Base-by-base conservation (phyloP, 129 eudicot species). In the Centella asiatica region DNA sequence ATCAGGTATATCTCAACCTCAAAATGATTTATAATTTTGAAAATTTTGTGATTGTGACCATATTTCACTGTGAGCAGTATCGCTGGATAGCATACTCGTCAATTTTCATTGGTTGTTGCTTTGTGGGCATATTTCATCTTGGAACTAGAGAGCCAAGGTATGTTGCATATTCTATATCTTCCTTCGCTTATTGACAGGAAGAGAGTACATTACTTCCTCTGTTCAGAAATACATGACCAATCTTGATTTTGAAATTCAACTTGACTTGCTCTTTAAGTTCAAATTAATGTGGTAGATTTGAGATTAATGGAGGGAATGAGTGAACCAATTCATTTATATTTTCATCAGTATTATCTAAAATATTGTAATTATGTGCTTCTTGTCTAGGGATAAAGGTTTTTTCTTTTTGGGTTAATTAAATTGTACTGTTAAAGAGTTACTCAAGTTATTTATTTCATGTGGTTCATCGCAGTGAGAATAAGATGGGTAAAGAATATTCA, bases 81-180 rank as follows among this genome's bases (percentile, higher is more conserved):
- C 90, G 94, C 50, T 84, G 94, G 97, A 83, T 86, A 29, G 97
- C 95, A 32, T 86, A 78, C 80, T 34, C 79, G 0, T 83, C 94
- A 56, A 84, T 90, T 69, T 75, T 76, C 53, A 67, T 86, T 59
- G 97, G 95, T 51, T 81, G 95, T 57, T 90, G 94, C 77, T 90
- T 90, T 44, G 95, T 90, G 68, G 80, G 60, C 56, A 34, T 90
- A 59, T 90, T 90, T 71, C 81, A 74, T 25, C 64, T 86, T 45
- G 95, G 97, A 57, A 90, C 86, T 9, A 75, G 74, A 83, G 97
- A 90, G 74, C 97, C 95, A 17, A 86, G 97, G 97, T 90, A 61
- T 33, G 66, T 62, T 14, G 34, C 29, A 47, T n/a, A 2, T 62
- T 34, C 29, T 23, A 20, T 20, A 10, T 57, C 44, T 57, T 20